These are phyloP conservation scores for Apiospora malaysiana DNA, from an alignment of 2,329 filamentous ascomycete genomes.

Conservation along the genomic window DNA sequence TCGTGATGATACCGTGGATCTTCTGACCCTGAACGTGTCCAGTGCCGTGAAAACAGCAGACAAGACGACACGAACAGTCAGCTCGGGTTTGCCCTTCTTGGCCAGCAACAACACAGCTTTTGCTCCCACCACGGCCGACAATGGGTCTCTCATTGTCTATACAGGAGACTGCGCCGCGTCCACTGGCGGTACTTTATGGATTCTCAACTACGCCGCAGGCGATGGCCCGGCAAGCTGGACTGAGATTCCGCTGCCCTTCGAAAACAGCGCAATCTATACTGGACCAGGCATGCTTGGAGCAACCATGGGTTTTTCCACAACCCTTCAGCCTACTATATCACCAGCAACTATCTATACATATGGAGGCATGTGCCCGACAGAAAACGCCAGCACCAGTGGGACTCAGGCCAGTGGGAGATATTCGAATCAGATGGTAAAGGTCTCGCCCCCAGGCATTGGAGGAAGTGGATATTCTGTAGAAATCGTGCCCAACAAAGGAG, in stretches of 20 bases:
- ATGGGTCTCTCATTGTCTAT: conserved; percentile 75
- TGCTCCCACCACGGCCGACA: conserved; percentile 68
- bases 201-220: conserved; percentile 57
- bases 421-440: conserved; percentile 76
- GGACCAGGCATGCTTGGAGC: conserved; percentile 59
- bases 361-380: conserved; percentile 86
- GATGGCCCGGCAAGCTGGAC: conserved; percentile 49
- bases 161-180: conserved; percentile 72
- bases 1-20: conserved; percentile 51
- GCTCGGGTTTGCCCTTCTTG: conserved; percentile 68
- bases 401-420: conserved; percentile 78
- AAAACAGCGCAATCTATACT: conserved; percentile 36
- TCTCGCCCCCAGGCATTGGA: conserved; percentile 54
- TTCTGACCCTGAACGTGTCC: conserved; percentile 72
- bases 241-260: conserved; percentile 38
- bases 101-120: conserved; percentile 62
- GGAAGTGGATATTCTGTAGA: conserved; percentile 43
- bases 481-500: conserved; percentile 54
- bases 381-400: conserved; percentile 59
- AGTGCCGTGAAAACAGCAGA: conserved; percentile 56
- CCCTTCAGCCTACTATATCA: conserved; percentile 57
- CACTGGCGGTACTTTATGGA: conserved; percentile 68
- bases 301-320: conserved; percentile 71
- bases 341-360: conserved; percentile 73
- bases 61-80: conserved; percentile 54